Evolutionary conservation across 2,329 filamentous ascomycete species (phyloP).

Genomic region (Trichoderma citrinoviride): DNA sequence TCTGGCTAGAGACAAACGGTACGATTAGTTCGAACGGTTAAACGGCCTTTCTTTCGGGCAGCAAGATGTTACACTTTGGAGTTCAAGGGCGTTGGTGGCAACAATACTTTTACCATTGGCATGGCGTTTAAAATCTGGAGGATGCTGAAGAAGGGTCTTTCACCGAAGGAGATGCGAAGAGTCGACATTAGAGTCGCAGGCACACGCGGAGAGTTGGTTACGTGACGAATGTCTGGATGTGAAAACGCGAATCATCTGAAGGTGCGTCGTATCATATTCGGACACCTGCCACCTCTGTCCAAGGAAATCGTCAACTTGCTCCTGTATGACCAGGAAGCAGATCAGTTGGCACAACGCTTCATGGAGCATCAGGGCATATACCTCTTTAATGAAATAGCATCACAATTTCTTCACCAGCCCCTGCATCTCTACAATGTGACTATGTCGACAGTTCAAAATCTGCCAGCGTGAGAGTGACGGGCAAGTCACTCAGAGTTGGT

Average conservation of each 20-base stretch:
- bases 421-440: neutral
- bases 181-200: neutral
- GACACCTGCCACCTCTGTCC: neutral
- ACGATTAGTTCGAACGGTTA: neutral
- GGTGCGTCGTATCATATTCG: slow-evolving; percentile 3
- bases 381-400: neutral
- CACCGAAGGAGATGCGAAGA: neutral
- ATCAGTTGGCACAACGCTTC: neutral
- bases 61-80: slow-evolving; percentile 3
- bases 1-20: slow-evolving; percentile 39
- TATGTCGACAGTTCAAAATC: neutral
- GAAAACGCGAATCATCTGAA: neutral
- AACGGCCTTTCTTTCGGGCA: neutral
- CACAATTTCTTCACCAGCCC: neutral
- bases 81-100: slow-evolving; percentile 15
- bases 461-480: neutral
- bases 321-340: neutral
- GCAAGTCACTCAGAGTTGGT: neutral
- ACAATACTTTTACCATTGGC: slow-evolving; percentile 5
- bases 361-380: neutral
- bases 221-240: neutral
- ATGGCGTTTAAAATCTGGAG: slow-evolving; percentile 2
- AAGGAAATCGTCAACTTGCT: neutral
- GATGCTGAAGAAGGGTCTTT: neutral
- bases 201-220: neutral